These are phyloP conservation scores for Ceraceosorus bombacis DNA, from an alignment of 1,284 basidiomycete species.

Conservation along the genomic window DNA sequence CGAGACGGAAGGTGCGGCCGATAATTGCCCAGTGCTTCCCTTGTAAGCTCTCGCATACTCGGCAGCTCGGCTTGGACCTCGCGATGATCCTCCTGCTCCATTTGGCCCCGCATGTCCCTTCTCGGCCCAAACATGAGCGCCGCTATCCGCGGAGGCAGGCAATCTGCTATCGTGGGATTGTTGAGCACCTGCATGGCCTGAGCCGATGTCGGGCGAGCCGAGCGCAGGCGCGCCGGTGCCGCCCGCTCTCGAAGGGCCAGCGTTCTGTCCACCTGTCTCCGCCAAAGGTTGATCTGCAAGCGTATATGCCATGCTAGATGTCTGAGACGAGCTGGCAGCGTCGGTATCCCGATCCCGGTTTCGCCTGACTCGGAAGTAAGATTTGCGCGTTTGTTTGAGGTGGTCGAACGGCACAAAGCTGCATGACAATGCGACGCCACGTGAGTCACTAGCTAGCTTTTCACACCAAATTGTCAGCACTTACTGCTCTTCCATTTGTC, in stretches of 20 bases:
- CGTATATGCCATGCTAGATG: conserved; percentile 25
- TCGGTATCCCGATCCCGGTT: conserved; percentile 15
- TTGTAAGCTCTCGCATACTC: too few relatives aligned
- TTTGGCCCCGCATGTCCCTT: too few relatives aligned
- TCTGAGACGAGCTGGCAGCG: conserved; percentile 17
- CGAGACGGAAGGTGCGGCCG: too few relatives aligned
- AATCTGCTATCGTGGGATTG: too few relatives aligned
- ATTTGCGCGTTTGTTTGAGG: conserved; percentile 34
- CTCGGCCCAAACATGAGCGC: too few relatives aligned
- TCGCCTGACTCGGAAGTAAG: conserved; percentile 25
- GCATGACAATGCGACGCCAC: not conserved
- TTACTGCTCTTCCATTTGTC: conserved; percentile 95
- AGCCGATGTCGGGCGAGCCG: too few relatives aligned
- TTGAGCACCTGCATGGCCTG: too few relatives aligned
- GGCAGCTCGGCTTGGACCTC: too few relatives aligned
- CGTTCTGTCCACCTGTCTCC: conserved; percentile 16
- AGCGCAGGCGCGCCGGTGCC: not conserved
- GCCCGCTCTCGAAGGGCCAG: not conserved
- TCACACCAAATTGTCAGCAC: conserved; percentile 6
- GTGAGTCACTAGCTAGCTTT: not conserved
- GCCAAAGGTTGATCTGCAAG: conserved; percentile 37
- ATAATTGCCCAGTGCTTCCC: too few relatives aligned
- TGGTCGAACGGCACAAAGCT: conserved; percentile 40
- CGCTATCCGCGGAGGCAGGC: too few relatives aligned
- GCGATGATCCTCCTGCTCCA: too few relatives aligned